Percentiles rank a stretch among this genome's conserved stretches.
Conservation (phyloP, 352 stramenopile species). For the Halophytophthora batemanensis region DNA sequence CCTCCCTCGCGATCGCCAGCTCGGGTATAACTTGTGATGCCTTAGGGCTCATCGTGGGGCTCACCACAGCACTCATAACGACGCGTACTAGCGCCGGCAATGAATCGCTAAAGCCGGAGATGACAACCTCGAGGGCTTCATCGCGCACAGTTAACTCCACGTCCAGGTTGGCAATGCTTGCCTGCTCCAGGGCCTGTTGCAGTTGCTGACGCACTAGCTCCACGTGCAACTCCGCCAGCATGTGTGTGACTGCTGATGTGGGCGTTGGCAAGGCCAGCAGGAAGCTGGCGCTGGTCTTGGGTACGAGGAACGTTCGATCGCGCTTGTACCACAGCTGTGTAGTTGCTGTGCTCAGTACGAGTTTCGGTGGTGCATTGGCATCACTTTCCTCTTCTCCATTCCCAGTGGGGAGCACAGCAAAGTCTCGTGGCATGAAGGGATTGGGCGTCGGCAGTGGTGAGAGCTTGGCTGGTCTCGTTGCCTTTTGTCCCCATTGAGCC, state of each 20-base stretch:
- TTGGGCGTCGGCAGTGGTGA: constrained; percentile 36
- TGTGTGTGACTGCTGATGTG: constrained; percentile 42
- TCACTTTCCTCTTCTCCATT: constrained; percentile 4
- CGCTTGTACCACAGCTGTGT: constrained; percentile 80
- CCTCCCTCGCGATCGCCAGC: constrained; percentile 50
- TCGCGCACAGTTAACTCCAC: constrained; percentile 63
- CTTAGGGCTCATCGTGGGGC: constrained; percentile 7
- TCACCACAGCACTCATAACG: constrained; percentile 44
- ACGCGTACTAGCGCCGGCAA: constrained; percentile 46
- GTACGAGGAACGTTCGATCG: constrained; percentile 58
- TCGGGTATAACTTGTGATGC: constrained; percentile 25
- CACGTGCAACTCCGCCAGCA: constrained; percentile 67
- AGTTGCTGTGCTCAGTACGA: constrained; percentile 31
- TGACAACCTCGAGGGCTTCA: constrained; percentile 59
- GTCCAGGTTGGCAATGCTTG: constrained; percentile 47
- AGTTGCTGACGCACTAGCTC: constrained; percentile 62
- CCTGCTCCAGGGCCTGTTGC: constrained; percentile 65
- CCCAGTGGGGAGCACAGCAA: constrained; percentile 38
- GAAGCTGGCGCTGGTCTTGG: constrained; percentile 67
- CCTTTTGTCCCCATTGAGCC: constrained; percentile 19
- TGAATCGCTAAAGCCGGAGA: constrained; percentile 73
- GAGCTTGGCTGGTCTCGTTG: neutral
- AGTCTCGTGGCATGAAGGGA: constrained; percentile 64
- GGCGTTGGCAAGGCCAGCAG: constrained; percentile 53
- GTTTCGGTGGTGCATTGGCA: constrained; percentile 22